Evolutionary conservation across 2,329 filamentous ascomycete genomes (phyloP), one percentile per base, ranked within the genome.

Genomic region (Trichocomaceae sp.): DNA sequence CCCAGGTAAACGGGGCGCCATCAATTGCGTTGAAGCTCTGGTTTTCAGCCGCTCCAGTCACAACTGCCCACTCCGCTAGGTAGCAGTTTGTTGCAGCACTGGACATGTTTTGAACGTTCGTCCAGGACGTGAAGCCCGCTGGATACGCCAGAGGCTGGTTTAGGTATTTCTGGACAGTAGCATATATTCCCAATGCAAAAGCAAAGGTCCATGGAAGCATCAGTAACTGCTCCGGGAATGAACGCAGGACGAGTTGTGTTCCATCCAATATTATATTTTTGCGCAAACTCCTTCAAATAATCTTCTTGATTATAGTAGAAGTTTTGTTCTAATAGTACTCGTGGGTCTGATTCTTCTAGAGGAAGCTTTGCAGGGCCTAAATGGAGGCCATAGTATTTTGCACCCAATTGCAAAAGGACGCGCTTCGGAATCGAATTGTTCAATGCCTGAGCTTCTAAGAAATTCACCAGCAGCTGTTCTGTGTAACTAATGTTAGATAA

Each of bases 291-390:
- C 19, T 35, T 35, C 31, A 53, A 29, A n/a, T 33, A 33, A 35
- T 53, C 50, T 53, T 53, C 50, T 26, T 53, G 50, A 15, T 13
- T 12, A 41, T 53, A 53, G 50, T 53, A 53, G 50, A 53, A 53
- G 20, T 53, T 53, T 19, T 12, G 31, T 53, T 53, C 50, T 8
- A 46, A 46, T 17, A 35, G 31, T 1, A 53, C 50, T 29, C 50
- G 26, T 53, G 50, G 50, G 45, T 53, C 50, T 12, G 42, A 46
- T 47, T 53, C 50, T n/a, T 45, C 20, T 31, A 37, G 19, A 47
- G 50, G 50, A 47, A 37, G 22, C 45, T 33, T 35, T 53, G 42
- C 19, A 46, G 41, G 50, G n/a, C 50, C 50, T 22, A 53, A 17
- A 37, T 53, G 50, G 5, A 53, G 31, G 6, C 50, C 50, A 41